Percentiles rank a stretch among this genome's conserved stretches.
These are phyloP conservation scores for Globisporangium echinulatum DNA, from an alignment of 352 stramenopile species.

Conservation along the genomic window DNA sequence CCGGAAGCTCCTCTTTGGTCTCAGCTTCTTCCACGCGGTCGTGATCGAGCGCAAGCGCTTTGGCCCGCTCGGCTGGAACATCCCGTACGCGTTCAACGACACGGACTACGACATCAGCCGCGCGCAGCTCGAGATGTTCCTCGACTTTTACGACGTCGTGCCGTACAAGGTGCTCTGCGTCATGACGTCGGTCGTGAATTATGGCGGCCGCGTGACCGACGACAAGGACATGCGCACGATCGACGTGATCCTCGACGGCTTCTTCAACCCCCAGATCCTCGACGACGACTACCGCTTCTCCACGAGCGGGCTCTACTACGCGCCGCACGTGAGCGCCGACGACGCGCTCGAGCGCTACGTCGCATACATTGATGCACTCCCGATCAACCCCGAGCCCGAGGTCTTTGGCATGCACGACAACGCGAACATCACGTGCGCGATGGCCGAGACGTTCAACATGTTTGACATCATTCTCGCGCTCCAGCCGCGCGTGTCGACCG, in stretches of 20 bases:
- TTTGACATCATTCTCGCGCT: slow-evolving; percentile 87
- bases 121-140: slow-evolving; percentile 88
- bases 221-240: slow-evolving; percentile 89
- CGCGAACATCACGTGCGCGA: slow-evolving; percentile 91
- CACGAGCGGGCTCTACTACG: slow-evolving; percentile 70
- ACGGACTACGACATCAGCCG: slow-evolving; percentile 72
- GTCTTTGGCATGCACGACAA: slow-evolving; percentile 95
- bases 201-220: slow-evolving; percentile 91
- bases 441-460: slow-evolving; percentile 86
- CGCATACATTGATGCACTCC: slow-evolving; percentile 83
- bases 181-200: slow-evolving; percentile 88
- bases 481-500: slow-evolving; percentile 74
- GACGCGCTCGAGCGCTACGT: slow-evolving; percentile 76
- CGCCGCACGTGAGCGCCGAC: slow-evolving; percentile 51
- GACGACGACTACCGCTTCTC: slow-evolving; percentile 58
- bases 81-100: slow-evolving; percentile 89
- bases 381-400: slow-evolving; percentile 87
- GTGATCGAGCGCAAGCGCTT: slow-evolving; percentile 86
- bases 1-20: slow-evolving; percentile 69
- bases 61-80: slow-evolving; percentile 86
- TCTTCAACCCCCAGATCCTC: slow-evolving; percentile 74
- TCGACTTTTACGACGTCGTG: slow-evolving; percentile 83
- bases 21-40: slow-evolving; percentile 50
- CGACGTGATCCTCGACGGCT: slow-evolving; percentile 73
- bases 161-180: slow-evolving; percentile 86